Conservation (phyloP, 176 grass and related monocot species). For the Zizania latifolia region DNA sequence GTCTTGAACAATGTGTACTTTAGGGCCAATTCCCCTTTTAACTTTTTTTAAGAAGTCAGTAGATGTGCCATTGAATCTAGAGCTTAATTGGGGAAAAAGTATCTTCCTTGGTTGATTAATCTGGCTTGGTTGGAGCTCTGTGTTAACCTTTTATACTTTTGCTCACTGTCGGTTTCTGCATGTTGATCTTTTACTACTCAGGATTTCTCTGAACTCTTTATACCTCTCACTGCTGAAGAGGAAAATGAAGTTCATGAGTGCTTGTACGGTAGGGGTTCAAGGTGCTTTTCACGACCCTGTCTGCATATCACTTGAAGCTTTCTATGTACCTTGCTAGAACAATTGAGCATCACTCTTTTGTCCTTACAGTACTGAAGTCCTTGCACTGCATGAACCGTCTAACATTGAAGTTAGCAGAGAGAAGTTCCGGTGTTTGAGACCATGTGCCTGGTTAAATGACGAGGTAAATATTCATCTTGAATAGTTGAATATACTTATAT, state of each 20-base stretch:
- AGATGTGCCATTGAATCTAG: neutral
- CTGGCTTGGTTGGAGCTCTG: neutral
- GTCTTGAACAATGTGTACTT: neutral
- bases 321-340: neutral
- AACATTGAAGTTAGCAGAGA: slow-evolving; percentile 81
- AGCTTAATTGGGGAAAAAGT: neutral
- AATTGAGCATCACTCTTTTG: neutral
- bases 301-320: neutral
- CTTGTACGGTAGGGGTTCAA: slow-evolving; percentile 43
- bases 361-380: slow-evolving; percentile 41
- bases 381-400: slow-evolving; percentile 54
- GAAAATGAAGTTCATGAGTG: slow-evolving; percentile 30
- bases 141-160: slow-evolving; percentile 1
- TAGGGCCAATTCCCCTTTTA: neutral
- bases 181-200: slow-evolving; percentile 35
- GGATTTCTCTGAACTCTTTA: slow-evolving; percentile 54
- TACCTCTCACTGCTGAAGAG: slow-evolving; percentile 59
- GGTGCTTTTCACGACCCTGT: slow-evolving; percentile 24
- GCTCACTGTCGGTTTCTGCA: slow-evolving; percentile 14
- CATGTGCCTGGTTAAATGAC: slow-evolving; percentile 75
- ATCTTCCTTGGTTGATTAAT: slow-evolving; percentile 9
- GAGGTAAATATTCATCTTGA: slow-evolving; percentile 52
- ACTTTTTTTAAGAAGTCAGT: neutral
- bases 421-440: slow-evolving; percentile 64
- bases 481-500: slow-evolving; percentile 24